These are phyloP conservation scores for Petunia secreta DNA, from an alignment of 257 asterid genomes.

Conservation along the genomic window DNA sequence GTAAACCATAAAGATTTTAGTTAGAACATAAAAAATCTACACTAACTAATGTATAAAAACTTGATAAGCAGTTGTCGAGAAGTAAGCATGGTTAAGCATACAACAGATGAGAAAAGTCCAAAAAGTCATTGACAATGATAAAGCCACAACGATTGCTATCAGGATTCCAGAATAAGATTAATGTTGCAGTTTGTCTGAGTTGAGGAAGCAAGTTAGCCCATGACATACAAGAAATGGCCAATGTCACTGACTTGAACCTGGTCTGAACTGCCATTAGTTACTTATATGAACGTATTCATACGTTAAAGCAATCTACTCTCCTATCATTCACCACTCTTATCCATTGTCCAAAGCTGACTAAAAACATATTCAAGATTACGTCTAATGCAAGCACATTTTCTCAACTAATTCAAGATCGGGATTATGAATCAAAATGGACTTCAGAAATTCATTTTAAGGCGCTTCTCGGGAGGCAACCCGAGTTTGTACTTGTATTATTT, in stretches of 20 bases:
- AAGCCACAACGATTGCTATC: slow-evolving; percentile 23
- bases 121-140: slow-evolving; percentile 50
- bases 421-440: not conserved
- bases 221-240: not conserved
- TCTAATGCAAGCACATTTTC: not conserved
- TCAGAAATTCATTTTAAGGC: not conserved
- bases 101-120: slow-evolving; percentile 36
- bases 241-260: not conserved
- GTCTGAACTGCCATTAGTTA: not conserved
- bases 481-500: too few relatives aligned
- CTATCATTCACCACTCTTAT: not conserved
- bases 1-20: not conserved
- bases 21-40: slow-evolving; percentile 9
- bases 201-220: not conserved
- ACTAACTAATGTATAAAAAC: not conserved
- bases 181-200: not conserved
- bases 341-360: not conserved
- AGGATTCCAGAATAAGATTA: not conserved
- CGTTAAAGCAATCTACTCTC: not conserved
- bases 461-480: too few relatives aligned
- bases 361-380: not conserved
- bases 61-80: not conserved
- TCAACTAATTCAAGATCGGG: not conserved
- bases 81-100: not conserved
- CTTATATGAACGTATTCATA: not conserved